Conservation (phyloP, 441 rosid genomes). For the Populus hybrid region DNA sequence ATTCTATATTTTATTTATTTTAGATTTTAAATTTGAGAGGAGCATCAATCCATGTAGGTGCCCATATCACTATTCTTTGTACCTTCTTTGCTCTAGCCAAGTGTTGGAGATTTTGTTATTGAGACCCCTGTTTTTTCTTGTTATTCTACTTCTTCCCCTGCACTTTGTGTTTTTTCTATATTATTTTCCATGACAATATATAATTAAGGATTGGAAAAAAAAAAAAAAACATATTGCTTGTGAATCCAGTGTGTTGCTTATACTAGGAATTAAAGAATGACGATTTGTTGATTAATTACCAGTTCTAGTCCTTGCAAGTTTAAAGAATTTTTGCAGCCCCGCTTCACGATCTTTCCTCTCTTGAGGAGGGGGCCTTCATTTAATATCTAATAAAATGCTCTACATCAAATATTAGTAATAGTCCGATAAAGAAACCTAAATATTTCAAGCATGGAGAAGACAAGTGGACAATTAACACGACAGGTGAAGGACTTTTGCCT, state of each 20-base stretch:
- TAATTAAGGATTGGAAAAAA: background rate
- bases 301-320: background rate
- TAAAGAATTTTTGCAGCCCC: background rate
- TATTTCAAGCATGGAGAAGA: no score
- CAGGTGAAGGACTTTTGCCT: background rate
- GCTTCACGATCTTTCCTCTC: no score
- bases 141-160: slow-evolving; percentile 12
- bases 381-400: no score
- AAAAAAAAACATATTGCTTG: background rate
- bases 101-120: slow-evolving; percentile 13
- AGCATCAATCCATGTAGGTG: slow-evolving; percentile 42
- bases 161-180: background rate
- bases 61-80: slow-evolving; percentile 41
- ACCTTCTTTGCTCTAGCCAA: slow-evolving; percentile 34
- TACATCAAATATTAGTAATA: no score
- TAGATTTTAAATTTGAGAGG: slow-evolving; percentile 28
- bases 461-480: no score
- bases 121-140: slow-evolving; percentile 16
- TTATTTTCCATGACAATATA: background rate
- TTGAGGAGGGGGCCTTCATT: no score
- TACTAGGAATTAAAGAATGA: no score
- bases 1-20: background rate
- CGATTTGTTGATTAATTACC: background rate
- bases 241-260: background rate
- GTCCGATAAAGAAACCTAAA: no score